Percentiles rank a stretch among this genome's conserved stretches.
Conservation (phyloP, 2,329 filamentous ascomycete species). For the Chaetothyriales sp. region DNA sequence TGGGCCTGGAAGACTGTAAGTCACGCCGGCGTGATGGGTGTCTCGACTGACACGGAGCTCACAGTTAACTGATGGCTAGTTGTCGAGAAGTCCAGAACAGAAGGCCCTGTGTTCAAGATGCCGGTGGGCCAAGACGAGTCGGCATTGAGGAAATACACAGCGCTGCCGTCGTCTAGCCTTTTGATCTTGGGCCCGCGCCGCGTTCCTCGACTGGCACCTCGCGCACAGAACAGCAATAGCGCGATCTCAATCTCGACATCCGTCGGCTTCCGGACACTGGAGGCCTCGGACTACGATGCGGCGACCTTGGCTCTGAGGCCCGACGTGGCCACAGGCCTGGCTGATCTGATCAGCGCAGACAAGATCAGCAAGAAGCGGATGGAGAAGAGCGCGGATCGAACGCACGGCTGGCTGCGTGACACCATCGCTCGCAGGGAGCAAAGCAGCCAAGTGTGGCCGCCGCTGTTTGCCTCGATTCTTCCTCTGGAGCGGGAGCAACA, state of each 20-base stretch:
- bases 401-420: conserved; percentile 65
- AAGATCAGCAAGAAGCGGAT: conserved; percentile 56
- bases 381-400: conserved; percentile 72
- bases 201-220: conserved; percentile 59
- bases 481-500: conserved; percentile 64
- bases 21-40: conserved; percentile 9
- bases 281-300: conserved; percentile 53
- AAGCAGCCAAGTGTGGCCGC: conserved; percentile 24
- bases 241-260: conserved; percentile 71
- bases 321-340: conserved; percentile 66
- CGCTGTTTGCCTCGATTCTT: conserved; percentile 53
- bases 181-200: conserved; percentile 67
- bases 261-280: conserved; percentile 64
- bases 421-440: conserved; percentile 26
- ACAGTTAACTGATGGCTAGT: conserved; percentile 35
- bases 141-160: conserved; percentile 63
- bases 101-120: conserved; percentile 39
- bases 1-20: conserved; percentile 88
- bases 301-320: conserved; percentile 54
- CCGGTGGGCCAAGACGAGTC: conserved; percentile 34
- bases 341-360: conserved; percentile 54
- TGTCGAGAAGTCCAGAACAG: conserved; percentile 42
- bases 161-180: conserved; percentile 50
- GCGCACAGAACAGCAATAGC: conserved; percentile 53
- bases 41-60: conserved; percentile 27